These are phyloP conservation scores for Malus fusca DNA, from an alignment of 306 rosid species.

Conservation along the genomic window DNA sequence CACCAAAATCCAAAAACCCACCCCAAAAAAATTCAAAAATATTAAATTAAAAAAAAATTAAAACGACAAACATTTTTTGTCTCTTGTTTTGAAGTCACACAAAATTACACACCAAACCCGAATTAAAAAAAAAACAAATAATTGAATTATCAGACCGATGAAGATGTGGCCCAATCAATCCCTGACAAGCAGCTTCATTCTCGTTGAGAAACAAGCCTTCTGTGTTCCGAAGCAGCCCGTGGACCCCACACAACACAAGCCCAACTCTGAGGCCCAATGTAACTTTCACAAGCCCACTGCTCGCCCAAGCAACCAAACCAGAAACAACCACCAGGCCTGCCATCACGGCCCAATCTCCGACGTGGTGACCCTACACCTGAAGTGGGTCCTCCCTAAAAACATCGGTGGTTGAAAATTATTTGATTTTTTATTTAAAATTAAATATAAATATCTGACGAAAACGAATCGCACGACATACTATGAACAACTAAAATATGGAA, in stretches of 20 bases:
- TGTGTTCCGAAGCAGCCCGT: background rate
- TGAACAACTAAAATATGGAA: too few species aligned
- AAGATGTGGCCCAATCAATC: background rate
- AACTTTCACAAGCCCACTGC: background rate
- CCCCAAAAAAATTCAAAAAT: background rate
- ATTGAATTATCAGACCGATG: background rate
- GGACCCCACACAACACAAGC: background rate
- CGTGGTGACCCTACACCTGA: background rate
- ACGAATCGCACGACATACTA: too few species aligned
- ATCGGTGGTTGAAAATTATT: too few species aligned
- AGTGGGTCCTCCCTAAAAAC: slow-evolving; percentile 17
- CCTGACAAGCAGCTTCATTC: background rate
- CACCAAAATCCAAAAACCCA: background rate
- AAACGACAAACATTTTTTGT: background rate
- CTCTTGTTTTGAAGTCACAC: background rate
- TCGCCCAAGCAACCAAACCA: background rate
- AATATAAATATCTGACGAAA: accelerated
- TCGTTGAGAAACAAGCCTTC: slow-evolving; percentile 8
- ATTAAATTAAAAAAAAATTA: background rate
- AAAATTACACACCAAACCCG: background rate
- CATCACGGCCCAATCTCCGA: background rate
- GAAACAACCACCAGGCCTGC: background rate
- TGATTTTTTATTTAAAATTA: too few species aligned
- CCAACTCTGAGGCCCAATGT: background rate
- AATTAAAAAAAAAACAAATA: background rate